These are phyloP conservation scores for Lophiostoma macrostomum DNA, from an alignment of 495 filamentous ascomycete species.

Conservation along the genomic window DNA sequence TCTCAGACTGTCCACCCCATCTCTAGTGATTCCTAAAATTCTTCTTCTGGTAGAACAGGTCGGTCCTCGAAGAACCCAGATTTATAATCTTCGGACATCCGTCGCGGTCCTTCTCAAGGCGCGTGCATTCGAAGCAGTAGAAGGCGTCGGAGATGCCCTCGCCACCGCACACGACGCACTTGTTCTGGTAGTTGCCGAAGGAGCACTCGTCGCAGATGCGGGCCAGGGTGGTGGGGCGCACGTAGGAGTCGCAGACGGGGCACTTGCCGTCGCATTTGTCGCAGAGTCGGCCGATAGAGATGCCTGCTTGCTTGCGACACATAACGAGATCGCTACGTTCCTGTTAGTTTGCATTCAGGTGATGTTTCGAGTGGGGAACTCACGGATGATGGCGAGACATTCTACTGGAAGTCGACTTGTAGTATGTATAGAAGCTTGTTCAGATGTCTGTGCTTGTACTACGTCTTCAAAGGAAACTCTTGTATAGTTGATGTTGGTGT, in stretches of 20 bases:
- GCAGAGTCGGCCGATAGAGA: constrained; percentile 97
- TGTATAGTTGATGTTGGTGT: no score
- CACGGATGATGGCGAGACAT: constrained; percentile 82
- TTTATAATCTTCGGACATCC: constrained; percentile 99
- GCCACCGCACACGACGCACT: constrained; percentile 97
- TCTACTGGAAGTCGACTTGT: no score
- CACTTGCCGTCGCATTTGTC: constrained; percentile 99
- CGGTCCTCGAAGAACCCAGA: constrained; percentile 87
- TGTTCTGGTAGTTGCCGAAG: constrained; percentile 99
- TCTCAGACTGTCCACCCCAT: background rate
- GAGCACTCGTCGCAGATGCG: constrained; percentile 99
- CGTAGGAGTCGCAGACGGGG: constrained; percentile 97
- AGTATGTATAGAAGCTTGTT: no score
- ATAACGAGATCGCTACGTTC: constrained; percentile 87
- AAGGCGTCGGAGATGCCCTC: constrained; percentile 99
- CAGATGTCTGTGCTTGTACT: no score
- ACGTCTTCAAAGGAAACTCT: no score
- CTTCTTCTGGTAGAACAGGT: constrained; percentile 86
- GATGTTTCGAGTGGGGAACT: constrained; percentile 38
- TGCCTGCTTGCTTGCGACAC: constrained; percentile 98
- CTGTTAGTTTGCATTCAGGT: constrained; percentile 23
- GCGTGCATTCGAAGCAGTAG: constrained; percentile 99
- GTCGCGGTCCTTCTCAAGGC: constrained; percentile 94
- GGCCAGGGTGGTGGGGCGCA: constrained; percentile 93
- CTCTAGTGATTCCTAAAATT: constrained; percentile 66